Evolutionary conservation across 768 basidiomycete genomes (phyloP).

Genomic region (Leucogyrophana mollusca): DNA sequence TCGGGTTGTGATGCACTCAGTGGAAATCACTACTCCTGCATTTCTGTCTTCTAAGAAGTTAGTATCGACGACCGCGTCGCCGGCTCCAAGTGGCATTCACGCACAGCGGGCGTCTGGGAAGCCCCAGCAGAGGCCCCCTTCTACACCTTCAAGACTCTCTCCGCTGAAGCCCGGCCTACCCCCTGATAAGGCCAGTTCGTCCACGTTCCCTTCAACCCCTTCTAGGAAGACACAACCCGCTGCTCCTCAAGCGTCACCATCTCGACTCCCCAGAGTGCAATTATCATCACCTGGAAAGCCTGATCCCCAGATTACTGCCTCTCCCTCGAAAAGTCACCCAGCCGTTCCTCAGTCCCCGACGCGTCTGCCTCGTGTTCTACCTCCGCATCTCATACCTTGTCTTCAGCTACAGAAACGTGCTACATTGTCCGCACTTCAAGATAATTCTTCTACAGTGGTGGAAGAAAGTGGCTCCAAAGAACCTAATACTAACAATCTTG

Average conservation of each 20-base stretch:
- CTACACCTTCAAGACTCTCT: slow-evolving; percentile 17
- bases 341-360: slow-evolving; percentile 9
- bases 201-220: slow-evolving; percentile 12
- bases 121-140: slow-evolving; percentile 6
- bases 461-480: slow-evolving; percentile 32
- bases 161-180: slow-evolving; percentile 1
- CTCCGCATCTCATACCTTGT: slow-evolving; percentile 41
- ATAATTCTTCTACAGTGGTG: slow-evolving; percentile 16
- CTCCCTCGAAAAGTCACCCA: slow-evolving; percentile 15
- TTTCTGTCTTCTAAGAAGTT: not conserved
- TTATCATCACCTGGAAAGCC: slow-evolving; percentile 15
- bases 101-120: not conserved
- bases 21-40: slow-evolving; percentile 30
- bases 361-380: slow-evolving; percentile 30
- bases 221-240: slow-evolving; percentile 11
- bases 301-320: slow-evolving; percentile 5
- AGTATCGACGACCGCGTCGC: slow-evolving; percentile 9
- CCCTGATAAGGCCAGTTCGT: not conserved
- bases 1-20: slow-evolving; percentile 25
- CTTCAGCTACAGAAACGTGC: slow-evolving; percentile 58
- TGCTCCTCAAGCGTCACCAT: slow-evolving; percentile 17
- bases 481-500: slow-evolving; percentile 47
- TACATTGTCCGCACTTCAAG: slow-evolving; percentile 49
- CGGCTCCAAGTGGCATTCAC: slow-evolving; percentile 1
- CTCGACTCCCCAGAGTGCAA: slow-evolving; percentile 4